A percentile compares a stretch with the other conserved stretches of the same genome.
Evolutionary conservation across 176 grass and related monocot genomes (phyloP).

Genomic region (Carex scoparia): DNA sequence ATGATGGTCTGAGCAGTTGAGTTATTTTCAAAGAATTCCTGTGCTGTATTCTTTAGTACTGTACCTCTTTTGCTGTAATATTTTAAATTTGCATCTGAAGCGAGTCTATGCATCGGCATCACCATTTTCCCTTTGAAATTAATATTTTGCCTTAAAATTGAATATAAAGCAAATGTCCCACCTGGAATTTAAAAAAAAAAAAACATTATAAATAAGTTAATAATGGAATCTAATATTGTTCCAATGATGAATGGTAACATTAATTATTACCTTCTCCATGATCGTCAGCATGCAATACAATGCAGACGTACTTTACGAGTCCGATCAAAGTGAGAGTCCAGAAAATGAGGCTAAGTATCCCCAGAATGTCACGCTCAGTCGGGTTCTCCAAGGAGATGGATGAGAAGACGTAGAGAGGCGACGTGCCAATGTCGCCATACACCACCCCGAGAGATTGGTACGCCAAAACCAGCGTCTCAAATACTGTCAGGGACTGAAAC

Average conservation of each 20-base stretch:
- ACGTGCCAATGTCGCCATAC: constrained; percentile 73
- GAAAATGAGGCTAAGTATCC: constrained; percentile 59
- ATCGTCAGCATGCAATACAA: constrained; percentile 62
- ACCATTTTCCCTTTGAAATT: constrained; percentile 59
- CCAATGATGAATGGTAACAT: neutral
- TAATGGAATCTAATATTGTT: no score
- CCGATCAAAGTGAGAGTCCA: constrained; percentile 66
- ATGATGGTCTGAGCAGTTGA: constrained; percentile 35
- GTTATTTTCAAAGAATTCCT: constrained; percentile 46
- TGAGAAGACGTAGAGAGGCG: constrained; percentile 62
- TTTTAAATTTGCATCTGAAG: constrained; percentile 50
- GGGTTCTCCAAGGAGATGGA: constrained; percentile 43
- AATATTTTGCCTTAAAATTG: constrained; percentile 56
- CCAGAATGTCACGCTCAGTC: constrained; percentile 33
- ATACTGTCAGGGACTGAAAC: constrained; percentile 36
- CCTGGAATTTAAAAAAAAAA: constrained; percentile 24
- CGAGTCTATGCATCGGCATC: constrained; percentile 39
- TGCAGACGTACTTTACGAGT: constrained; percentile 60
- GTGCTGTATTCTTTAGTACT: constrained; percentile 26
- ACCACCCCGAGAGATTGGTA: constrained; percentile 78
- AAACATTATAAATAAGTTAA: neutral
- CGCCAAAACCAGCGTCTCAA: constrained; percentile 37
- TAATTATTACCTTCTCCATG: constrained; percentile 47
- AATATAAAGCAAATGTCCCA: constrained; percentile 79
- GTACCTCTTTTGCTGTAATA: constrained; percentile 42